Evolutionary conservation across 1,284 basidiomycete genomes (phyloP), one percentile per base, ranked within the genome.

Genomic region (Puccinia brachypodii): DNA sequence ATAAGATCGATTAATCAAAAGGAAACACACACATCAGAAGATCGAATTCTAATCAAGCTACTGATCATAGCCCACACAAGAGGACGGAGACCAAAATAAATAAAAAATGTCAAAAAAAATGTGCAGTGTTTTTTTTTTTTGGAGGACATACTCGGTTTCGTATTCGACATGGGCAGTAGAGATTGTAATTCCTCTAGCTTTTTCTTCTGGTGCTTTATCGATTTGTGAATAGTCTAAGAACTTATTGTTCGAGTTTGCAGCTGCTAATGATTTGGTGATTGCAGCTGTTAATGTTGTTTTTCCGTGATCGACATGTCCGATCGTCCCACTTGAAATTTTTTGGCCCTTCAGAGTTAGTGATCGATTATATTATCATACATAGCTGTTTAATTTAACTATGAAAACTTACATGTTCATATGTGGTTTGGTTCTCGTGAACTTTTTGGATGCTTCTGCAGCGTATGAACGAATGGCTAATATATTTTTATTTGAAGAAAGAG

Each of bases 201-300:
- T 97, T 89, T 99, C 97, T 88, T 99, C 97, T 13, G 97, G 97
- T n/a, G 97, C 97, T 89, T 95, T 98, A 92, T 99, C 97, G 86
- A 99, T 99, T 88, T 95, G 92, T 79, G 91, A 91, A 89, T 99
- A 99, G 90, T 96, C 96, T 84, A 97, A 93, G 88, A 99, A 99
- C 87, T 92, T 95, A 84, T 95, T 96, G 79, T 87, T 88, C 78
- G 92, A 93, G 84, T 93, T 92, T 83, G 87, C 87, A 84, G 92
- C 90, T 56, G 96, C 89, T 81, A 99, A 91, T 83, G 96, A 93
- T 88, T 95, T 99, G 86, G 97, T 99, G 87, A 99, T 99, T 83
- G 97, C 96, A 75, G 97, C 97, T 13, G 97, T 99, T 84, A 99
- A 89, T 0, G 97, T 99, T 16, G 97, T 99, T 89, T 90, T 88